Conservation (phyloP, 2,329 filamentous ascomycete genomes). For the Aphanocladium album region DNA sequence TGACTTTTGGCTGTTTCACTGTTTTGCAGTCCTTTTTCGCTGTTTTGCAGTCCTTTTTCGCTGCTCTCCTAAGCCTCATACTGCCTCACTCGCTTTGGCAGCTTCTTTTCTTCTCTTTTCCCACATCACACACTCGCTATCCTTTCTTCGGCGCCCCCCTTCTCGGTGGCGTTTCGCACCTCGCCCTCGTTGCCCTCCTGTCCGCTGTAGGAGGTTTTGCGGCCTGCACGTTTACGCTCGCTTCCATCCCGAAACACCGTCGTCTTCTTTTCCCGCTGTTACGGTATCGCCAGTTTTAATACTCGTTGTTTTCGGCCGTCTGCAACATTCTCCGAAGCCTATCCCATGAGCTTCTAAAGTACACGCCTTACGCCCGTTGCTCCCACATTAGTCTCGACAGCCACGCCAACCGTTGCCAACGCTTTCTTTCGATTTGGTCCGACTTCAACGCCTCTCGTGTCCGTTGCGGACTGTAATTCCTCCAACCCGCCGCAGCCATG, state of each 20-base stretch:
- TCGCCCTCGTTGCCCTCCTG: not conserved
- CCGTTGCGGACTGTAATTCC: constrained; percentile 26
- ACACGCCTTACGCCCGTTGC: not conserved
- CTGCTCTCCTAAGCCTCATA: constrained; percentile 17
- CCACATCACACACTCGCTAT: constrained; percentile 3
- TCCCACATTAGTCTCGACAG: not conserved
- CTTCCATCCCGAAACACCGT: not conserved
- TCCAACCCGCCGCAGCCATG: constrained; percentile 37
- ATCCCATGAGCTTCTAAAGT: not conserved
- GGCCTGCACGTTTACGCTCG: not conserved
- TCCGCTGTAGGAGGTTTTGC: not conserved
- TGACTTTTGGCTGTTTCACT: constrained; percentile 1
- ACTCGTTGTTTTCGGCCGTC: not conserved
- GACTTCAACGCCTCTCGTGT: constrained; percentile 30
- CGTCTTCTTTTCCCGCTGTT: not conserved
- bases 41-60: constrained; percentile 18
- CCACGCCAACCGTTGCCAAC: not conserved
- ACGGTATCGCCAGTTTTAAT: not conserved
- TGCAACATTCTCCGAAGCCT: not conserved
- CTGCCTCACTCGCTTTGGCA: constrained; percentile 58
- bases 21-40: constrained; percentile 17
- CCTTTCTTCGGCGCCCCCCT: not conserved
- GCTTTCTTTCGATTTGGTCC: not conserved
- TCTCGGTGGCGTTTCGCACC: too few relatives aligned
- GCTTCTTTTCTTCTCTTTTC: constrained; percentile 35